Evolutionary conservation across 2,329 filamentous ascomycete genomes (phyloP).

Genomic region (Penicillium fuscoglaucum): DNA sequence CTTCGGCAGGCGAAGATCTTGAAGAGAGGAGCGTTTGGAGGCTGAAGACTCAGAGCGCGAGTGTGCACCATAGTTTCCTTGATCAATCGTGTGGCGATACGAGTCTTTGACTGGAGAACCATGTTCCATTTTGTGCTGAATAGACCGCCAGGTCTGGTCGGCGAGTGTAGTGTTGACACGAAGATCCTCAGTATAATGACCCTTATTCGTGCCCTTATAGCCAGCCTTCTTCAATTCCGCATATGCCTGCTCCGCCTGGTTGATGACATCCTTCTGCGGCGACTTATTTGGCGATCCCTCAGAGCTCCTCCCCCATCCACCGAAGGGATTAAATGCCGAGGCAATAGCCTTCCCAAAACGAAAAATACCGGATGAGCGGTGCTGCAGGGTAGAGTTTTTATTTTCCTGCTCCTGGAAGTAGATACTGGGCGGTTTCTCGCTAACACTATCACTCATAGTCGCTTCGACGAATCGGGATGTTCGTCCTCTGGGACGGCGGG

Average conservation of each 20-base stretch:
- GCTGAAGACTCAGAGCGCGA: constrained; percentile 24
- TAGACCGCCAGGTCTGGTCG: constrained; percentile 38
- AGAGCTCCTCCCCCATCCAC: constrained; percentile 48
- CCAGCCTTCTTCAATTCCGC: constrained; percentile 56
- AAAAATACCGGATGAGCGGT: constrained; percentile 51
- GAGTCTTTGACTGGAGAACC: constrained; percentile 16
- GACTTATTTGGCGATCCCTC: constrained; percentile 32
- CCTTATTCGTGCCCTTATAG: constrained; percentile 46
- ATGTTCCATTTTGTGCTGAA: constrained; percentile 35
- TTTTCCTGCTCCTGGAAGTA: constrained; percentile 55
- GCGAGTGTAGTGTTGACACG: constrained; percentile 24
- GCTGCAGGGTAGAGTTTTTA: constrained; percentile 23
- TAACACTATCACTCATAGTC: constrained; percentile 80
- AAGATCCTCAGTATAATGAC: constrained; percentile 30
- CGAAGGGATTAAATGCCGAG: constrained; percentile 55
- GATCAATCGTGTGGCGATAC: constrained; percentile 17
- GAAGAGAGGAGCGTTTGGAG: constrained; percentile 36
- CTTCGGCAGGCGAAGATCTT: constrained; percentile 38
- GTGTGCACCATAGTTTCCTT: neutral
- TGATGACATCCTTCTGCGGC: constrained; percentile 46
- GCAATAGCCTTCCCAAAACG: constrained; percentile 57
- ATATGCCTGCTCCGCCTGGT: constrained; percentile 53
- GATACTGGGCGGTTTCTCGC: constrained; percentile 66
- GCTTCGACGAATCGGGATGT: constrained; percentile 73
- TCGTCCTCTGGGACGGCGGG: constrained; percentile 46